Base-by-base conservation (phyloP, 1,139 yeast genomes). In the Pichia sp. region DNA sequence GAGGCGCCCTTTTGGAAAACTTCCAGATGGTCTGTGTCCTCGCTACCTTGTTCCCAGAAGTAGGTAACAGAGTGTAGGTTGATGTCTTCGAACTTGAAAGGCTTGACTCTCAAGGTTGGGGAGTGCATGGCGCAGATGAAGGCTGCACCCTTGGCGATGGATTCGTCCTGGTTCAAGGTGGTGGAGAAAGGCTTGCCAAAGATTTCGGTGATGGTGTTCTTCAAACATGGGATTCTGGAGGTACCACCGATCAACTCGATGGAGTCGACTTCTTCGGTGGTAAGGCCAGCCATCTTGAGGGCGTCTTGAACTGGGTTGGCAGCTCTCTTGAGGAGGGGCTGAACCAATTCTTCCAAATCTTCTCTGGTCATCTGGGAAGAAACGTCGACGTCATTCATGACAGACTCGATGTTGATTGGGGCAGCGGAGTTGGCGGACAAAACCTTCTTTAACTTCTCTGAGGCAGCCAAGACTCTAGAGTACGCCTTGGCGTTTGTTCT, bases 81-180 rank as follows among this genome's bases (percentile, higher is more conserved):
- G 72, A 85, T 78, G 74, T 93, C 99, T 78, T 93, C 97, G 70
- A 92, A 93, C 77, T 92, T 93, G 86, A 93, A 93, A 66, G 97
- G 97, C 76, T 98, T 87, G 56, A 95, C 99, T 78, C 99, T 88
- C 69, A 93, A 85, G 64, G 97, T 92, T 75, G 99, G 99, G 34
- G 99, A 93, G 81, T 92, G 98, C 76, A 92, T 89, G 66, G 99
- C 99, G 75, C 99, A 93, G 69, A 95, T 89, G 76, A 93, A 93
- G 54, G 99, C 97, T 66, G 96, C 95, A 79, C 99, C 99, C 75
- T 95, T 88, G 59, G 99, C 98, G 72, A 92, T 87, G 61, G 99
- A 97, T 81, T 93, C 99, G 72, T 93, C 99, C 79, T 92, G 98
- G 82, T 95, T 93, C 76, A 95, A 84, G 66, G 98, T 95, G 79